These are phyloP conservation scores for Pseudogymnoascus sp. DNA, from an alignment of 2,329 filamentous ascomycete species.

Conservation along the genomic window DNA sequence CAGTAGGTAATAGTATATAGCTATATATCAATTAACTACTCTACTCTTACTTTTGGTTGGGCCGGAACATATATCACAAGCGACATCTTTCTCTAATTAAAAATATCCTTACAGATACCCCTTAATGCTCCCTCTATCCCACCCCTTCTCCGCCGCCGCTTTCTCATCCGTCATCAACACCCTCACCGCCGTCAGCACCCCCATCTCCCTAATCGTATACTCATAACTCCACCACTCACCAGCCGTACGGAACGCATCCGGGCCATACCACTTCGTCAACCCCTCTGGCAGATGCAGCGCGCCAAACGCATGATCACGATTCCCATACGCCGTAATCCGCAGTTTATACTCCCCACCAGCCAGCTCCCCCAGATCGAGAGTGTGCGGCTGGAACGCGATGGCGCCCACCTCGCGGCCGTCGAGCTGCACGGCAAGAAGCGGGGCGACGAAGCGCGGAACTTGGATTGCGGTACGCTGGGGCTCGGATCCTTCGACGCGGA, in stretches of 20 bases:
- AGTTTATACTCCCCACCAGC: slow-evolving; percentile 19
- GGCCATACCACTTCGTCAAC: slow-evolving; percentile 21
- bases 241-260: slow-evolving; percentile 19
- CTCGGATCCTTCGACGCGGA: not conserved
- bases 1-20: no score
- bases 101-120: no score
- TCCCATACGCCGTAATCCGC: slow-evolving; percentile 26
- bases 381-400: slow-evolving; percentile 26
- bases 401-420: slow-evolving; percentile 19
- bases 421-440: slow-evolving; percentile 22
- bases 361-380: slow-evolving; percentile 20
- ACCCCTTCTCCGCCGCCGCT: no score
- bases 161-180: no score
- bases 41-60: no score
- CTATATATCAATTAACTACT: no score
- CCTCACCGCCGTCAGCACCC: no score
- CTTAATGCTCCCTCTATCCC: no score
- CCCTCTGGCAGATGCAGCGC: slow-evolving; percentile 25
- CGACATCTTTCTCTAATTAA: no score
- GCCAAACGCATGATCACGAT: slow-evolving; percentile 29
- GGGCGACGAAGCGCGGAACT: slow-evolving; percentile 24
- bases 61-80: no score
- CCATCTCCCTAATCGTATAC: not conserved
- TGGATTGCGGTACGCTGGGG: not conserved
- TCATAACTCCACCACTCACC: not conserved